Evolutionary conservation across 768 basidiomycete species (phyloP), one percentile per base, ranked within the genome.

Genomic region (Phanerodontia chrysosporium): DNA sequence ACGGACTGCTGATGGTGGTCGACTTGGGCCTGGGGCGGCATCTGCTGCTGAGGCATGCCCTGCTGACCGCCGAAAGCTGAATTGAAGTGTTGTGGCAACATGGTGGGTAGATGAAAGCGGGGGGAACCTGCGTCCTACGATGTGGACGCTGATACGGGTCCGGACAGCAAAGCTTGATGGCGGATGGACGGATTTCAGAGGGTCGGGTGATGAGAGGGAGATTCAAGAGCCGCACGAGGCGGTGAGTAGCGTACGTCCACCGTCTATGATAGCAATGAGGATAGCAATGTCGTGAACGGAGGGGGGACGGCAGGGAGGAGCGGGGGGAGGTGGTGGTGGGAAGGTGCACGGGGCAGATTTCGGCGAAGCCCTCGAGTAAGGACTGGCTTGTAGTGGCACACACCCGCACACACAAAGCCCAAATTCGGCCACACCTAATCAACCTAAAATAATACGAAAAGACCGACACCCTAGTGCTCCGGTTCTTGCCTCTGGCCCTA

Each of bases 1-100:
- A 75, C 65, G 66, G 72, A 67, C 62, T 74, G 68, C 64, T 75
- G 74, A 39, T 67, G 67, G 48, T 72, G 74, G 24, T 75, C 76
- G 56, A 78, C 54, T 21, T 51, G 54, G 18, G 45, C 77, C 53
- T 79, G 80, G 32, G 75, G 79, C 30, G 69, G 70, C 60, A 80
- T 77, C 53, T 72, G 80, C 86, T 82, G 65, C 76, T 62, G 70
- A 13, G 46, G 56, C 32, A 39, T 57, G 22, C 55, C 55, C 21
- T 45, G 42, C 28, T 39, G 35, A 54, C 53, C 39, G 39, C 21
- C 55, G 55, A 56, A 51, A 2, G 13, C n/a, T 12, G 24, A 10
- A 18, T 21, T 39, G 39, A 35, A 39, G 42, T 29, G 3, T 25
- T 9, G 32, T 36, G 49, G 45, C 22, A 36, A 21, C 32, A 52